Percentiles rank a stretch among this genome's conserved stretches.
Evolutionary conservation across 2,329 filamentous ascomycete genomes (phyloP).

Genomic region (Zarea fungicola): DNA sequence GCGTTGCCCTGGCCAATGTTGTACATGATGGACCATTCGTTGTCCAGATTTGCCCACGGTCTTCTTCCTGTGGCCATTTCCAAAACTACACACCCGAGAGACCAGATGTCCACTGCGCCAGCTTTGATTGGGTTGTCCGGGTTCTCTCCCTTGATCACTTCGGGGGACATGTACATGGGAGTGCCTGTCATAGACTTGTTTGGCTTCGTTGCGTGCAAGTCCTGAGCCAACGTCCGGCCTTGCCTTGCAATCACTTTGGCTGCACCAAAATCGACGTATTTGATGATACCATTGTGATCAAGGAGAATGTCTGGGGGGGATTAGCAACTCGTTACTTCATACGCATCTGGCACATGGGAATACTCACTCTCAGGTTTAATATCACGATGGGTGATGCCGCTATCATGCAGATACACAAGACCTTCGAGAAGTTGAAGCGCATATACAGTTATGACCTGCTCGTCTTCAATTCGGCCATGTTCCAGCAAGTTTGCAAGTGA

Average conservation of each 20-base stretch:
- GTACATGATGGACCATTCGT: constrained; percentile 99
- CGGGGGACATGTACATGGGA: constrained; percentile 99
- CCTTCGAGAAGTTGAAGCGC: constrained; percentile 91
- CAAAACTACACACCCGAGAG: constrained; percentile 89
- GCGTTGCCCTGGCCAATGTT: constrained; percentile 97
- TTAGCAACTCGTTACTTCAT: constrained; percentile 15
- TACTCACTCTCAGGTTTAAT: constrained; percentile 92
- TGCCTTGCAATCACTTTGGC: constrained; percentile 95
- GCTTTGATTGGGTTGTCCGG: constrained; percentile 70
- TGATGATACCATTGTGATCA: constrained; percentile 96
- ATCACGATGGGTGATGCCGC: constrained; percentile 88
- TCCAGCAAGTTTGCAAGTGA: constrained; percentile 86
- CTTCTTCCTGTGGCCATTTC: constrained; percentile 95
- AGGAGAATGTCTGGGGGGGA: constrained; percentile 71
- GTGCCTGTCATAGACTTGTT: constrained; percentile 96
- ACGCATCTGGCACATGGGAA: too few relatives aligned
- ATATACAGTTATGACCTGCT: constrained; percentile 96
- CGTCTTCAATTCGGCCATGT: constrained; percentile 94
- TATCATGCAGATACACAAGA: constrained; percentile 86
- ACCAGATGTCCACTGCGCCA: constrained; percentile 93
- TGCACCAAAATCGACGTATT: constrained; percentile 97
- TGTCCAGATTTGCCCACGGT: constrained; percentile 93
- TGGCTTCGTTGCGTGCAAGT: constrained; percentile 54
- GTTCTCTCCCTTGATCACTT: constrained; percentile 90
- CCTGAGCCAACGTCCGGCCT: constrained; percentile 71